A percentile compares a stretch with the other conserved stretches of the same genome.
Evolutionary conservation across 352 stramenopile species (phyloP).

Genomic region (Elongisporangium anandrum): DNA sequence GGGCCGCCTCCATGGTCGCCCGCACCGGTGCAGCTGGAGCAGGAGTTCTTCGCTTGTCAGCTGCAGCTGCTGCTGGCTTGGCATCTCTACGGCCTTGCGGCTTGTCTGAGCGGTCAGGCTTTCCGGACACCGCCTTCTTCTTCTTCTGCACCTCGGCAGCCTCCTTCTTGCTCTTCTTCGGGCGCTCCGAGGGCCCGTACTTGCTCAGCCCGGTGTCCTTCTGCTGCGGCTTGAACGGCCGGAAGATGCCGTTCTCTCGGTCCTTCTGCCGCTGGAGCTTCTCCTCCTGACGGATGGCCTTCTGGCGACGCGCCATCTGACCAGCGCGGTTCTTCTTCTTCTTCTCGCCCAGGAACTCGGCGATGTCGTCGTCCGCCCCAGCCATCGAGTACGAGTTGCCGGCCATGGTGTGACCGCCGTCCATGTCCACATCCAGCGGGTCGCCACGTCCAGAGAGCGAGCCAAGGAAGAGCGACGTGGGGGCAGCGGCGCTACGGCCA

Average conservation of each 20-base stretch:
- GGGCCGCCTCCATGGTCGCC: slow-evolving; percentile 22
- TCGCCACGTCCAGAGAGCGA: slow-evolving; percentile 53
- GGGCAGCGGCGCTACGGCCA: slow-evolving; percentile 43
- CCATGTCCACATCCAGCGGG: slow-evolving; percentile 23
- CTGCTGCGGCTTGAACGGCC: slow-evolving; percentile 20
- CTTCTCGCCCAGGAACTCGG: slow-evolving; percentile 80
- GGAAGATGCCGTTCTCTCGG: slow-evolving; percentile 34
- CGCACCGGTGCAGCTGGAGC: slow-evolving; percentile 1
- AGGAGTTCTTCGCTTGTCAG: background rate
- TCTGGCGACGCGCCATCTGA: slow-evolving; percentile 74
- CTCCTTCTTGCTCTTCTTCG: slow-evolving; percentile 61
- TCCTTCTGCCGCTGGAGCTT: slow-evolving; percentile 39
- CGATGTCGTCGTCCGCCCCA: slow-evolving; percentile 71
- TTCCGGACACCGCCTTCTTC: slow-evolving; percentile 5
- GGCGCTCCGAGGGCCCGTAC: slow-evolving; percentile 71
- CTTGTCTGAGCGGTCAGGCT: background rate
- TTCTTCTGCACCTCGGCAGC: slow-evolving; percentile 13
- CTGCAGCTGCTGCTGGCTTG: slow-evolving; percentile 8
- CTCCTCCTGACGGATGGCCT: slow-evolving; percentile 72
- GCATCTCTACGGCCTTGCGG: slow-evolving; percentile 12
- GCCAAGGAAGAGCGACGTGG: slow-evolving; percentile 71
- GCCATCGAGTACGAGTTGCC: slow-evolving; percentile 18
- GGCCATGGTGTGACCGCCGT: slow-evolving; percentile 11
- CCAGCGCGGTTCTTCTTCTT: slow-evolving; percentile 85
- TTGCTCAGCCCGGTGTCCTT: slow-evolving; percentile 25